Base-by-base conservation (phyloP, 2,329 filamentous ascomycete genomes). In the Clarireedia sp. region DNA sequence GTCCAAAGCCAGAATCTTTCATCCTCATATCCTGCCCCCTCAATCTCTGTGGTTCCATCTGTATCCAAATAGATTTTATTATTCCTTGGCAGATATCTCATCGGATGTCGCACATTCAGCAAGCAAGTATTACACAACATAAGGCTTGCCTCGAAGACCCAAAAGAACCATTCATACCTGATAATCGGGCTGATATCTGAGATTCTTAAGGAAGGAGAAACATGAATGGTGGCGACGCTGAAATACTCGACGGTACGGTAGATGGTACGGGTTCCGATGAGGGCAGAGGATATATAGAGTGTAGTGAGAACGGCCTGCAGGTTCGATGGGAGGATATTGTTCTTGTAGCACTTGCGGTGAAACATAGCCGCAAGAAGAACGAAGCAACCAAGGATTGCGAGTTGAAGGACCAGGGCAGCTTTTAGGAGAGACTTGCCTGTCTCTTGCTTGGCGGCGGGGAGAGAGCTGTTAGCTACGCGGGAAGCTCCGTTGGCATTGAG, bases 161-260 rank as follows among this genome's bases (percentile, higher is more conserved):
- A 81, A 59, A 83, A 83, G 66, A 75, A 82, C 73, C 74, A 79
- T 66, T 83, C 79, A 60, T 81, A 78, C 21, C 77, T 72, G n/a
- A 82, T 57, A 21, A 80, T 67, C 0, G 76, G 73, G 10, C 71
- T 74, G 1, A 78, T 59, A 1, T 60, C 63, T 29, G 51, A 60
- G 3, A 68, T 66, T 37, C 72, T 64, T 1, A 55, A 21, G 29
- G 71, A 68, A 0, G 44, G 29, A 44, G 67, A 60, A 19, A 70
- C 70, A 23, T 76, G 68, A 12, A 76, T 66, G 24, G 67, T 60
- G 0, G 74, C 69, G n/a, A 77, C 64, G 50, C 71, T 73, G 59
- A 81, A 82, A 68, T 79, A 83, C 67, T 85, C 80, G n/a, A 81
- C 72, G 0, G 79, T 72, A 7, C 81, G 76, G 64, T 75, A 85